phyloP scores from a whole-genome alignment of 441 rosid species.

The Viola pubescens region DNA sequence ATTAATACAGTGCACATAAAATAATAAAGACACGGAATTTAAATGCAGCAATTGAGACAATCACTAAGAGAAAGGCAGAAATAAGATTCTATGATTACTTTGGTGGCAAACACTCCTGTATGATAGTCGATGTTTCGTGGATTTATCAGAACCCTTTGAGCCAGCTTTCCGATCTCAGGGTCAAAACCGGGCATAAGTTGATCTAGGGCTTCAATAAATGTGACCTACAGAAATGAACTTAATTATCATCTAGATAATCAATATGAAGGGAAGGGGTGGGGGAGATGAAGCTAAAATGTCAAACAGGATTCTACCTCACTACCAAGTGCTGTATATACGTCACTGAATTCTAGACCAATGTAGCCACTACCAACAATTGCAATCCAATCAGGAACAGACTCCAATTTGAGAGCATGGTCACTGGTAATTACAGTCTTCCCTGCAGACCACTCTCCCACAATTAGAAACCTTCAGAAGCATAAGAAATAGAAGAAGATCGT shows the following conservation, averaged over 20 bases:
- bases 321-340: slow-evolving; percentile 96
- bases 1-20: background rate
- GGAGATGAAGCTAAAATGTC: background rate
- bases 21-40: background rate
- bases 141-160: slow-evolving; percentile 89
- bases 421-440: slow-evolving; percentile 98
- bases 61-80: background rate
- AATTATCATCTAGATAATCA: slow-evolving; percentile 6
- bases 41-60: background rate
- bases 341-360: slow-evolving; percentile 97
- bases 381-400: slow-evolving; percentile 92
- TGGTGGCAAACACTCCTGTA: slow-evolving; percentile 88
- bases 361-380: slow-evolving; percentile 98
- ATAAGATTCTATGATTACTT: slow-evolving; percentile 35
- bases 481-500: slow-evolving; percentile 3
- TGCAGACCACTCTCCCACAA: slow-evolving; percentile 24
- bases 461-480: slow-evolving; percentile 3
- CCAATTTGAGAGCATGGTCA: slow-evolving; percentile 95
- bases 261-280: slow-evolving; percentile 23
- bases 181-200: slow-evolving; percentile 99
- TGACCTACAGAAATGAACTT: slow-evolving; percentile 48
- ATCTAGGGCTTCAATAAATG: slow-evolving; percentile 91
- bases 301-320: slow-evolving; percentile 62
- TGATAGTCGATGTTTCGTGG: slow-evolving; percentile 91
- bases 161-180: slow-evolving; percentile 95